A percentile compares a stretch with the other conserved stretches of the same genome.
These are phyloP conservation scores for Clavispora santaluciae DNA, from an alignment of 805 yeast genomes.

Conservation along the genomic window DNA sequence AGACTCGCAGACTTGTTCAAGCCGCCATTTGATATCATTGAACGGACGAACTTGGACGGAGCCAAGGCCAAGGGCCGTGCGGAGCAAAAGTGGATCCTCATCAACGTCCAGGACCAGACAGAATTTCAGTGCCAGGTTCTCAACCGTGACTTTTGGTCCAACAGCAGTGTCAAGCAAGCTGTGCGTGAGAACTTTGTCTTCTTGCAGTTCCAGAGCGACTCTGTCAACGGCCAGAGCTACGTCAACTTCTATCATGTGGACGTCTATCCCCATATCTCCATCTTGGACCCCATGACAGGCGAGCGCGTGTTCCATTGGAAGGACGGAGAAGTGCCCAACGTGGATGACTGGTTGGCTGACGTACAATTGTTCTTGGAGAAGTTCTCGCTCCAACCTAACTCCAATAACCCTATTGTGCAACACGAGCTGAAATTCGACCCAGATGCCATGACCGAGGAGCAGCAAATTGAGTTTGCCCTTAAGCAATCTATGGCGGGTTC, in stretches of 20 bases:
- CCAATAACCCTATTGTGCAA: constrained; percentile 60
- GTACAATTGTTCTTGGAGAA: constrained; percentile 62
- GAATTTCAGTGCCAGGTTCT: constrained; percentile 86
- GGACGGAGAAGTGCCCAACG: constrained; percentile 54
- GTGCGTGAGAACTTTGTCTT: constrained; percentile 72
- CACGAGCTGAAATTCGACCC: constrained; percentile 61
- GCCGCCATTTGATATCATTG: constrained; percentile 91
- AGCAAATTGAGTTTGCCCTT: constrained; percentile 74
- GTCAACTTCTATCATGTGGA: constrained; percentile 65
- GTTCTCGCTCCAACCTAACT: constrained; percentile 60
- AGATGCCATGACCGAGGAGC: constrained; percentile 69
- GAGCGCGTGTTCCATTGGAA: constrained; percentile 79
- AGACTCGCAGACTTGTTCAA: constrained; percentile 78
- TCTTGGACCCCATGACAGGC: constrained; percentile 93
- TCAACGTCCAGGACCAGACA: constrained; percentile 81
- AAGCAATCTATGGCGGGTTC: constrained; percentile 50
- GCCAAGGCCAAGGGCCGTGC: constrained; percentile 68
- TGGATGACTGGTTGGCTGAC: constrained; percentile 58
- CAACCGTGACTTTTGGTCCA: constrained; percentile 92
- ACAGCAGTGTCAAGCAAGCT: constrained; percentile 54
- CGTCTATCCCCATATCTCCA: constrained; percentile 82
- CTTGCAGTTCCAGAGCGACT: constrained; percentile 77
- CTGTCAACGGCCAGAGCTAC: constrained; percentile 69
- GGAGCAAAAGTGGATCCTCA: constrained; percentile 72
- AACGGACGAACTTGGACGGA: constrained; percentile 58